Percentiles rank a stretch among this genome's conserved stretches.
These are phyloP conservation scores for Filobasidium floriforme DNA, from an alignment of 768 basidiomycete species.

Conservation along the genomic window DNA sequence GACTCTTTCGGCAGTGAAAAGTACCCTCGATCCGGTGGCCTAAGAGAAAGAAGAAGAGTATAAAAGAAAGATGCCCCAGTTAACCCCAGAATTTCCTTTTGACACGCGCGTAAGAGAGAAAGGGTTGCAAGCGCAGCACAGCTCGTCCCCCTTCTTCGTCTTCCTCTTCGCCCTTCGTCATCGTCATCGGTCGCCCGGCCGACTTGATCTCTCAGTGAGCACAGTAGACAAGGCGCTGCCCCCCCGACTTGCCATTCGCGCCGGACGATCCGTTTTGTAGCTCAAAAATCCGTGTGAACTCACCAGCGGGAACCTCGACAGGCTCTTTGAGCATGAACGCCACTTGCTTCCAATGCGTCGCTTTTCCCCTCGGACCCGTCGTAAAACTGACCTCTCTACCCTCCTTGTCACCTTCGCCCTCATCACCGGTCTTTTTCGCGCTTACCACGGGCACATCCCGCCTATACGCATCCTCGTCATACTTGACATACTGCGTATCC, in stretches of 20 bases:
- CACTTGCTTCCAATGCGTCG: slow-evolving; percentile 97
- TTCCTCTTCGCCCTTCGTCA: too few species aligned
- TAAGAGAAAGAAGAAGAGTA: slow-evolving; percentile 46
- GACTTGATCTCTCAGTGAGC: too few species aligned
- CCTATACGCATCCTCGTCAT: slow-evolving; percentile 34
- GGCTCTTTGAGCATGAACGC: slow-evolving; percentile 76
- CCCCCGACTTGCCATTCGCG: too few species aligned
- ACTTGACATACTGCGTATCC: slow-evolving; percentile 50
- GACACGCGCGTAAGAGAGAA: neutral
- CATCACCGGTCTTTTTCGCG: neutral
- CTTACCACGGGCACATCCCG: slow-evolving; percentile 23
- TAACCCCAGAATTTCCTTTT: neutral
- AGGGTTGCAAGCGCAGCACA: neutral
- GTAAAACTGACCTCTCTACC: slow-evolving; percentile 52
- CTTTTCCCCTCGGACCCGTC: slow-evolving; percentile 75
- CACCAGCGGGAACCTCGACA: slow-evolving; percentile 67
- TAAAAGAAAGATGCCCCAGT: slow-evolving; percentile 2
- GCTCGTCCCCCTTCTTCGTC: too few species aligned
- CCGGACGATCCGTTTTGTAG: too few species aligned
- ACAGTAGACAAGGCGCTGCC: too few species aligned
- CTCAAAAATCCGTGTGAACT: slow-evolving; percentile 38
- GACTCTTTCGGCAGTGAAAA: slow-evolving; percentile 77
- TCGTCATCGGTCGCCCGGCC: too few species aligned
- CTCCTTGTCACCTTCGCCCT: slow-evolving; percentile 11
- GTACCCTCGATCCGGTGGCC: slow-evolving; percentile 67